phyloP scores from a whole-genome alignment of 2,329 filamentous ascomycete genomes.

The Madurella fahalii region DNA sequence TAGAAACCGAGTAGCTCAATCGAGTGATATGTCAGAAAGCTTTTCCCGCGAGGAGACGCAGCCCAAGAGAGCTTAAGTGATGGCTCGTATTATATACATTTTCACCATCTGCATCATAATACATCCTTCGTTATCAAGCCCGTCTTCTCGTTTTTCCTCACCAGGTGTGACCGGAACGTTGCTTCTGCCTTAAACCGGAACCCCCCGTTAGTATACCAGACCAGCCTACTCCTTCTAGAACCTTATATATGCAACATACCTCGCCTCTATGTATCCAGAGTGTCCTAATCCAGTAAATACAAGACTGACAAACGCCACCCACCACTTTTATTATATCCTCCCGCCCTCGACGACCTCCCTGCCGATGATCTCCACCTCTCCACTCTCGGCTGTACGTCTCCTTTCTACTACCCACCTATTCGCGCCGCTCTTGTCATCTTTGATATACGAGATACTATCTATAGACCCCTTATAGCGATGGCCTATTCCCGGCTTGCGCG shows the following conservation, averaged over 20 bases:
- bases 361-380: slow-evolving; percentile 61
- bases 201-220: neutral
- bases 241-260: neutral
- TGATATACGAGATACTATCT: slow-evolving; percentile 66
- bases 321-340: slow-evolving; percentile 35
- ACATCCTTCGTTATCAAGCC: too few relatives aligned
- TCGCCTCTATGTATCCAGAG: neutral
- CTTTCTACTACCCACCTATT: slow-evolving; percentile 67
- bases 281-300: neutral
- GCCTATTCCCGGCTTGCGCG: slow-evolving; percentile 32
- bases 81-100: too few relatives aligned
- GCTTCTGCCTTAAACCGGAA: neutral
- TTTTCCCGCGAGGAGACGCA: too few relatives aligned
- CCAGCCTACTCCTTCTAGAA: neutral
- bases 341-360: slow-evolving; percentile 60
- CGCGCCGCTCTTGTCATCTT: slow-evolving; percentile 58
- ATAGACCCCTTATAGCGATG: slow-evolving; percentile 54
- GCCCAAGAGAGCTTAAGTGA: too few relatives aligned
- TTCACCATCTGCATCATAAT: too few relatives aligned
- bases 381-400: slow-evolving; percentile 46
- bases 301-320: neutral
- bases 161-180: neutral
- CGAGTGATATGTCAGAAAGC: too few relatives aligned
- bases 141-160: neutral
- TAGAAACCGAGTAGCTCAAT: too few relatives aligned